Percentiles rank a stretch among this genome's conserved stretches.
Conservation (phyloP, 345 rosid genomes). For the Excoecaria cochinchinensis region DNA sequence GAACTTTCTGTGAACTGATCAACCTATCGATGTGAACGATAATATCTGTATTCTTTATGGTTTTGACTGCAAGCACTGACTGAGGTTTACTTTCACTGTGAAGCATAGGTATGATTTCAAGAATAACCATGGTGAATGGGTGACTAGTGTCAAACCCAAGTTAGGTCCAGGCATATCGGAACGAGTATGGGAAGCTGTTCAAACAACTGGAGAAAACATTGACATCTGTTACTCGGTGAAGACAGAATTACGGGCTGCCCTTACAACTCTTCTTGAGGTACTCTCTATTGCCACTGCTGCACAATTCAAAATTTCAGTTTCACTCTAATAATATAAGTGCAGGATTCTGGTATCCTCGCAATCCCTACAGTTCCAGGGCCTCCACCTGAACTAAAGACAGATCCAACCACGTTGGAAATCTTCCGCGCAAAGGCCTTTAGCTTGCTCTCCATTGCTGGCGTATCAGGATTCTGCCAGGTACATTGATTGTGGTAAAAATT, state of each 20-base stretch:
- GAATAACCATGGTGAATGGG: conserved; percentile 76
- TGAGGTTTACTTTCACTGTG: conserved; percentile 13
- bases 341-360: conserved; percentile 68
- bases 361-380: conserved; percentile 81
- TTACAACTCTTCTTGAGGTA: conserved; percentile 71
- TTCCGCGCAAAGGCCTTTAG: conserved; percentile 60
- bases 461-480: conserved; percentile 93
- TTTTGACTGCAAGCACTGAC: background rate
- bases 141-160: conserved; percentile 57
- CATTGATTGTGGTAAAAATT: background rate
- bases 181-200: conserved; percentile 62
- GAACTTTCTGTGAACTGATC: conserved; percentile 2
- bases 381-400: conserved; percentile 71
- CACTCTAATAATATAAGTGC: background rate
- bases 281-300: conserved; percentile 5
- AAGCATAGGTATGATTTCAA: conserved; percentile 71
- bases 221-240: conserved; percentile 46
- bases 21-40: background rate
- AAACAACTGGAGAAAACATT: conserved; percentile 44
- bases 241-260: conserved; percentile 56
- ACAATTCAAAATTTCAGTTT: background rate
- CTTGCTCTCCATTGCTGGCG: conserved; percentile 70
- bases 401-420: conserved; percentile 48
- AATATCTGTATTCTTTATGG: background rate
- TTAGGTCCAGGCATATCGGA: conserved; percentile 70